Evolutionary conservation across 768 basidiomycete genomes (phyloP).

Genomic region (Tricholoma flavovirens): DNA sequence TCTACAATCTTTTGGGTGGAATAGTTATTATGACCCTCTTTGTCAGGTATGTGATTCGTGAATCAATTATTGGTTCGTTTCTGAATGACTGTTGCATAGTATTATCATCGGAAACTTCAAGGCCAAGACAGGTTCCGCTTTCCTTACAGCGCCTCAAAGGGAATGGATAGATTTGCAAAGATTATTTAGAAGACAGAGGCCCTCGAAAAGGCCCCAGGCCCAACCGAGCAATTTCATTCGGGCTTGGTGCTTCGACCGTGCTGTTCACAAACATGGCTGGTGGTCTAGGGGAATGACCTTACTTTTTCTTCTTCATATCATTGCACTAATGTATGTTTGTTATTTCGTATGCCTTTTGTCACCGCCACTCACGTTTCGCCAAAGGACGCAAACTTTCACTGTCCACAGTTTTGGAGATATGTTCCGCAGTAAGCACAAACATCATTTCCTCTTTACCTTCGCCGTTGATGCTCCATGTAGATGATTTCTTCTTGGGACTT

Average conservation of each 20-base stretch:
- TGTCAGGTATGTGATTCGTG: slow-evolving; percentile 57
- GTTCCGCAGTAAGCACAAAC: slow-evolving; percentile 48
- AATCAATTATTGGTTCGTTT: background rate
- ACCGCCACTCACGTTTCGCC: slow-evolving; percentile 4
- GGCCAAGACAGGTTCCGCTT: slow-evolving; percentile 78
- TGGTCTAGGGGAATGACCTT: slow-evolving; percentile 81
- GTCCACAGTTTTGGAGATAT: slow-evolving; percentile 42
- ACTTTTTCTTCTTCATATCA: slow-evolving; percentile 75
- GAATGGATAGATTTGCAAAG: slow-evolving; percentile 95
- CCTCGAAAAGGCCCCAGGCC: slow-evolving; percentile 71
- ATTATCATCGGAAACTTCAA: slow-evolving; percentile 96
- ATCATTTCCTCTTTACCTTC: background rate
- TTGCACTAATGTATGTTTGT: slow-evolving; percentile 67
- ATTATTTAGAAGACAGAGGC: slow-evolving; percentile 78
- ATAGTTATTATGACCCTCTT: slow-evolving; percentile 88
- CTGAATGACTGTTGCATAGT: slow-evolving; percentile 36
- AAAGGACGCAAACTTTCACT: slow-evolving; percentile 77
- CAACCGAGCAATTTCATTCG: slow-evolving; percentile 52
- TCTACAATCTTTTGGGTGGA: slow-evolving; percentile 87
- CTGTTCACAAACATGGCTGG: slow-evolving; percentile 88
- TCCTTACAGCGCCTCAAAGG: slow-evolving; percentile 79
- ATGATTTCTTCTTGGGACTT: slow-evolving; percentile 69
- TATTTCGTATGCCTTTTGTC: background rate
- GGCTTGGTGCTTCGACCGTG: slow-evolving; percentile 89
- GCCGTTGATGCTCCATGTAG: slow-evolving; percentile 32